A percentile compares a stretch with the other conserved stretches of the same genome.
Evolutionary conservation across 1,284 basidiomycete species (phyloP).

Genomic region (Dichomitus squalens): DNA sequence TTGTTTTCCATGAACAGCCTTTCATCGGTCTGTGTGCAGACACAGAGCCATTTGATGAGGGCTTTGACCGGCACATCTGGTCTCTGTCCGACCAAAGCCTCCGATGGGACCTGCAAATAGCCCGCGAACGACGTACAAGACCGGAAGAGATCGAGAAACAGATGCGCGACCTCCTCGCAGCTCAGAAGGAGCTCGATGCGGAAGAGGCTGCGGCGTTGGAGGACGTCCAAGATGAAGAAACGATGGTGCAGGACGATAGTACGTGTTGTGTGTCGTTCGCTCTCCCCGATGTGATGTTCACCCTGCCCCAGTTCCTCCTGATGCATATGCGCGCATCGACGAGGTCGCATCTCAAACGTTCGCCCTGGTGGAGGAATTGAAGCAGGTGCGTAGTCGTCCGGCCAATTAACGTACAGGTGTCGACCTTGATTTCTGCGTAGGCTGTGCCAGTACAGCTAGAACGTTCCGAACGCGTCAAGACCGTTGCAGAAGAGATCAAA

Average conservation of each 20-base stretch:
- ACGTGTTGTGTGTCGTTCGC: not conserved
- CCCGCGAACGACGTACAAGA: slow-evolving; percentile 2
- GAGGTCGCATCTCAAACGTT: slow-evolving; percentile 28
- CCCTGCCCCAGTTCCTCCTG: slow-evolving; percentile 19
- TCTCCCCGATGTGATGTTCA: not conserved
- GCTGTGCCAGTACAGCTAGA: slow-evolving; percentile 46
- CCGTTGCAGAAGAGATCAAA: slow-evolving; percentile 48
- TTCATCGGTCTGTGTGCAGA: slow-evolving; percentile 42
- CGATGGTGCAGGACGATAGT: slow-evolving; percentile 12
- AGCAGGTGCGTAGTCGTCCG: slow-evolving; percentile 43
- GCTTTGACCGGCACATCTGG: slow-evolving; percentile 19
- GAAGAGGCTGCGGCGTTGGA: not conserved
- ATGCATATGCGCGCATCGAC: slow-evolving; percentile 29
- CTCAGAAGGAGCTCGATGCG: not conserved
- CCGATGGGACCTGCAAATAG: slow-evolving; percentile 5
- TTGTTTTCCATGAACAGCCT: not conserved
- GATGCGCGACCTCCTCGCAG: slow-evolving; percentile 1
- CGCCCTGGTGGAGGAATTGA: slow-evolving; percentile 49
- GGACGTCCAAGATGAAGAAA: slow-evolving; percentile 17
- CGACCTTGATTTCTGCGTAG: slow-evolving; percentile 32
- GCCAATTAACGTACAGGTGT: not conserved
- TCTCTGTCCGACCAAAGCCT: slow-evolving; percentile 5
- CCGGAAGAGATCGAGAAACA: slow-evolving; percentile 3
- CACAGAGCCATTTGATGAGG: slow-evolving; percentile 80
- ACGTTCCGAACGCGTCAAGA: slow-evolving; percentile 44